phyloP scores from a whole-genome alignment of 176 grass and related monocot genomes.

The Oryza meyeriana region DNA sequence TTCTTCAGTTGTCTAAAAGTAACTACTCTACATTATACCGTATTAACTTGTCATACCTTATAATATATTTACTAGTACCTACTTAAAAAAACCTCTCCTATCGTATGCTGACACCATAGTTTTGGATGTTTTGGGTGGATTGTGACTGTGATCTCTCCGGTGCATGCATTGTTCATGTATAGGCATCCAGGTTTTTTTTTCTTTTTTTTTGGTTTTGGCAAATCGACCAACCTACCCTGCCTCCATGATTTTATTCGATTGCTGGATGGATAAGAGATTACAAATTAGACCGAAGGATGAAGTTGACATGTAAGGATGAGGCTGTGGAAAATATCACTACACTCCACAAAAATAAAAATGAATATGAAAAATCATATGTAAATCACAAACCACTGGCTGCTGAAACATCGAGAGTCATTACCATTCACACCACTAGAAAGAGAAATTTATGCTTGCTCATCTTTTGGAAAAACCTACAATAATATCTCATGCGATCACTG shows the following conservation, averaged over 20 bases:
- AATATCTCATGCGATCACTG: too few species aligned
- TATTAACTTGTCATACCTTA: neutral
- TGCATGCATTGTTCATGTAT: slow-evolving; percentile 23
- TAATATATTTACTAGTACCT: neutral
- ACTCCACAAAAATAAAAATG: neutral
- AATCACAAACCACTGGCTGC: neutral
- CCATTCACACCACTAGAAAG: neutral
- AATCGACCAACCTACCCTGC: neutral
- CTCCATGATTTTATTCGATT: slow-evolving; percentile 27
- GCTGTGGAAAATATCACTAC: neutral
- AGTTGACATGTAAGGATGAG: slow-evolving; percentile 2
- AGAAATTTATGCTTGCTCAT: neutral
- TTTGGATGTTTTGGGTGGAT: neutral
- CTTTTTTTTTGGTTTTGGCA: neutral
- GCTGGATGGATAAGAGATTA: neutral
- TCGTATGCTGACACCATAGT: neutral
- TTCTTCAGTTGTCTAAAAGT: neutral
- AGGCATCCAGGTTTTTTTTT: slow-evolving; percentile 1
- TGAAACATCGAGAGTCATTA: neutral
- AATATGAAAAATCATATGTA: neutral
- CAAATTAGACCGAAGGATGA: neutral
- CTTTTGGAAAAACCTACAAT: too few species aligned
- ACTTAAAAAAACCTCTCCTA: too few species aligned
- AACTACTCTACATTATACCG: neutral
- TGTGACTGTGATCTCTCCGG: slow-evolving; percentile 9